Base-by-base conservation (phyloP, 495 filamentous ascomycete species). In the Aspergillus homomorphus region DNA sequence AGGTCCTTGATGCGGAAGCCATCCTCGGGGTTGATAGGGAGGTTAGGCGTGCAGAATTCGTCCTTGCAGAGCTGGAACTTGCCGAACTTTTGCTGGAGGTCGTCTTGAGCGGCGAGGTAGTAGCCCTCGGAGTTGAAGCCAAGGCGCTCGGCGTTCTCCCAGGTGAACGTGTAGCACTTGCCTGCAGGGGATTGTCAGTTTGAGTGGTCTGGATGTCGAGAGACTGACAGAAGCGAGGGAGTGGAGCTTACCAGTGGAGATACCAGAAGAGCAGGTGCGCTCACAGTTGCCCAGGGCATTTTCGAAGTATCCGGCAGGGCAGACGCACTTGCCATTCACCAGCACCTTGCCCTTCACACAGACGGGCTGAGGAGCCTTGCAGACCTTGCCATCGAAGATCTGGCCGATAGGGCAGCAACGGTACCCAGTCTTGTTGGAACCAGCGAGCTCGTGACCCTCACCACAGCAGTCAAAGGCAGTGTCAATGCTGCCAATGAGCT, bases 161-260 rank as follows among this genome's bases (percentile, higher is more conserved):
- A 48, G 10, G 30, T 58, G 48, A 58, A 58, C 38, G 48, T 58
- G 38, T 58, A 58, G 56, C 56, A 58, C 51, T 58, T 58, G 20
- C 56, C 56, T 58, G 24, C 22, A 20, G 30, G 19, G 9, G 21
- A 33, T 24, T 24, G 7, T 53, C 23, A 21, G 52, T n/a, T 20
- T 16, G 21, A 20, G 5, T 12, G 2, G 10, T 14, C 12, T 38
- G 33, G 12, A 38, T 5, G 4, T 38, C n/a, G 2, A 43, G 23
- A 41, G 4, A 18, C 14, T 42, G 20, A 10, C 4, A 23, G 12
- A 14, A 9, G 1, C 16, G 18, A 26, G 1, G 16, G 23, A 16
- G 30, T 16, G 7, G 10, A 23, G 41, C 44, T 20, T 51, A 57
- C 54, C 54, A 15, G 54, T 38, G 21, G 30, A 10, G 7, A 57